Base-by-base conservation (phyloP, 208 protist genomes). In the Leishmania braziliensis region DNA sequence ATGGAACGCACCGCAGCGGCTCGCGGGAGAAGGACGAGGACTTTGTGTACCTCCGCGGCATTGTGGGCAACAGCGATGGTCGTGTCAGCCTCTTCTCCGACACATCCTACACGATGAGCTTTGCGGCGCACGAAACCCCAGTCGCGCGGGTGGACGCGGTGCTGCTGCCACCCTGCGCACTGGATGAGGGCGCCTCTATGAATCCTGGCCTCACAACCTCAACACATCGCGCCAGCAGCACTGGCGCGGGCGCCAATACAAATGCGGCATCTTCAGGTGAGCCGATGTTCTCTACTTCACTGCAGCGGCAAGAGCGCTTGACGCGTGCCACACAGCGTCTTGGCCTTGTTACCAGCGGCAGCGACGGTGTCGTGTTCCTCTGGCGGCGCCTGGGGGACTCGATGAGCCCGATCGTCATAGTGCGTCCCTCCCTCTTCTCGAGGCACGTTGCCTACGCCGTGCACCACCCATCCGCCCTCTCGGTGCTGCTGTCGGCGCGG, bases 21-120 rank as follows among this genome's bases (percentile, higher is more conserved):
- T 29, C 68, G 53, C 39, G 46, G 5, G 62, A 14, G 54, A 53
- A 16, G 0, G 71, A 58, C 2, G 75, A 80, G 18, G 68, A 78
- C 8, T 68, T 68, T 5, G 78, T 92, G 50, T 95, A 89, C 78
- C 77, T 94, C 33, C 90, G 94, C 23, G 94, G 92, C 23, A 78
- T 95, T 8, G 92, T 97, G 1, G 94, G 94, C 4, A 79, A 78
- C 73, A 91, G 84, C 65, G 89, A 97, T 75, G 94, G 94, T 4
- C 88, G 92, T n/a, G 91, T 97, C 12, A 88, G 86, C 79, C 76
- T 95, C 33, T 95, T 97, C 81, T 93, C 91, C 0, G 92, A 95
- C 70, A 65, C 80, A 20, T 80, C 89, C 54, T 97, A 94, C 81
- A 87, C 89, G 53, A 89, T 93, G 74, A 88, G 90, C 54, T 97